Base-by-base conservation (phyloP, 2,329 filamentous ascomycete genomes). In the Leptodontidium sp. region DNA sequence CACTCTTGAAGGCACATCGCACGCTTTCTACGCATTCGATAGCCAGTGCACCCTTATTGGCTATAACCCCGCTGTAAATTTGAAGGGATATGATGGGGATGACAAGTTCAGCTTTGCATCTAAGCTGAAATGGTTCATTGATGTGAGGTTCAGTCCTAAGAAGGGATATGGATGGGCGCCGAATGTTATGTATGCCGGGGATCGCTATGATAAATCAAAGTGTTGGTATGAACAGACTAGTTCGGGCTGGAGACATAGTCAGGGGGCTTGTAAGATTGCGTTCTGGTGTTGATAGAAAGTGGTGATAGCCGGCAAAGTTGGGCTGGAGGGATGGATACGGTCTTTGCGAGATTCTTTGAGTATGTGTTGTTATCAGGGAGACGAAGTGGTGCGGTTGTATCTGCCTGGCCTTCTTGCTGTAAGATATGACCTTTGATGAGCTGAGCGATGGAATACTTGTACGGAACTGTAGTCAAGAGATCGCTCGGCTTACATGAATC, bases 191-290 rank as follows among this genome's bases (percentile, higher is more conserved):
- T 55, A 55, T 55, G 29, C 26, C 17, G 52, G 52, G 29, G 32
- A 29, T 35, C 29, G 17, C 2, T 55, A 35, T 15, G 32, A n/a
- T 29, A 15, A 55, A 2, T 32, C 52, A 4, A 35, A 35, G 52
- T 55, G 52, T 17, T 55, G 52, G 52, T 55, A 35, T 35, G 14
- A 32, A 26, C 29, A 55, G 52, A 55, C 52, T 11, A 35, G 52
- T n/a, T 55, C 52, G 4, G 52, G 52, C 7, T n/a, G 26, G 26
- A 35, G 26, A 55, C 52, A 55, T 24, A 55, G 52, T n/a, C 52
- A 55, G 12, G 52, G 52, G 17, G 52, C 26, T 17, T 55, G 52
- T 17, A 55, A 55, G 52, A 55, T 55, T n/a, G 26, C 52, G 14
- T 55, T 55, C 15, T n/a, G 9, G 26, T 55, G 52, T 35, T 35